phyloP scores from a whole-genome alignment of 306 rosid genomes.

The Quercus berberidifolia region DNA sequence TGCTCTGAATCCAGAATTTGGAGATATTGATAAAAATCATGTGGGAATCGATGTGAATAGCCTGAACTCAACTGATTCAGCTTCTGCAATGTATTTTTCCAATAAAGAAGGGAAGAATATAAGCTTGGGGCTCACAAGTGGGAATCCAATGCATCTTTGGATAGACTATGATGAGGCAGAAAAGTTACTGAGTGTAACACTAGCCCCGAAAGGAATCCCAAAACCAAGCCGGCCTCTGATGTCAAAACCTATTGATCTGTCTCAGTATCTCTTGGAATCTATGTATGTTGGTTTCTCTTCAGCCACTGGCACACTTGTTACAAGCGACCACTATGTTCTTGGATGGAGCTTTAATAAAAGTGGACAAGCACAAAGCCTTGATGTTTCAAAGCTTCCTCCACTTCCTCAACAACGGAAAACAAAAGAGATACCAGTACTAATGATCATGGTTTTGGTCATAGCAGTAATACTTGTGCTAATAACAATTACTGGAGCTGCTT shows the following conservation, averaged over 20 bases:
- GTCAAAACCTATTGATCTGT: not conserved
- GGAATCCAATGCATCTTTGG: constrained; percentile 18
- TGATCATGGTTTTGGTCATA: not conserved
- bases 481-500: not conserved
- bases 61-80: constrained; percentile 9
- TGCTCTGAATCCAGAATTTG: not conserved
- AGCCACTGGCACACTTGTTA: constrained; percentile 6
- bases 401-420: not conserved
- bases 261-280: constrained; percentile 6
- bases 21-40: constrained; percentile 6
- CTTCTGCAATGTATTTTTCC: constrained; percentile 5
- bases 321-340: constrained; percentile 15
- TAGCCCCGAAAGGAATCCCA: constrained; percentile 6
- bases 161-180: not conserved
- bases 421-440: not conserved
- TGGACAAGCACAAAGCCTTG: constrained; percentile 27
- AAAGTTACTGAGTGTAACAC: constrained; percentile 6
- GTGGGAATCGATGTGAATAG: constrained; percentile 35
- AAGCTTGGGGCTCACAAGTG: constrained; percentile 16
- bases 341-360: constrained; percentile 38
- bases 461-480: not conserved
- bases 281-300: constrained; percentile 40
- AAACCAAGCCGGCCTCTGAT: constrained; percentile 25
- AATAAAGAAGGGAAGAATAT: not conserved
- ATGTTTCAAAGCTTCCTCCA: not conserved